Conservation (phyloP, 257 asterid genomes). For the Nicotiana obtusifolia region DNA sequence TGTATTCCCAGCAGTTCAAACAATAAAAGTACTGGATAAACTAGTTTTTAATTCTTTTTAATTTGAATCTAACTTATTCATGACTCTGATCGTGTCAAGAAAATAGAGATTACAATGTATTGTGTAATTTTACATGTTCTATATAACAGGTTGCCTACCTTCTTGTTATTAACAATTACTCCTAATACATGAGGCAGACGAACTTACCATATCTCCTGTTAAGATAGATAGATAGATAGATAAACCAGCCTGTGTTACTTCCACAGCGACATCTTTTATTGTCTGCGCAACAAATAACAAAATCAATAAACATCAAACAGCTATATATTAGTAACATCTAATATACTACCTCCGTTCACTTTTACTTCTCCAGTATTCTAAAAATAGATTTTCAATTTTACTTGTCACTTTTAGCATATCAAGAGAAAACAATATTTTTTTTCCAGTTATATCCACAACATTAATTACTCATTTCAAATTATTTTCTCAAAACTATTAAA, state of each 20-base stretch:
- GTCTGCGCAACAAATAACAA: constrained; percentile 21
- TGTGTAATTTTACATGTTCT: not conserved
- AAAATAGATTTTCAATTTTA: too few species aligned
- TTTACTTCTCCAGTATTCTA: too few species aligned
- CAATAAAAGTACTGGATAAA: not conserved
- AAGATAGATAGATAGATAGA: constrained; percentile 35
- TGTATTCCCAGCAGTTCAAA: too few species aligned
- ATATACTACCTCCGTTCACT: too few species aligned
- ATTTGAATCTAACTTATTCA: too few species aligned
- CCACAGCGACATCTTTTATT: constrained; percentile 34
- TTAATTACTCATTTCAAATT: too few species aligned
- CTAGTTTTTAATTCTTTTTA: not conserved
- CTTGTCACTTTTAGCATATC: too few species aligned
- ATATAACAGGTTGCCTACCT: not conserved
- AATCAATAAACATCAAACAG: not conserved
- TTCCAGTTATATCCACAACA: too few species aligned
- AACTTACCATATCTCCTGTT: constrained; percentile 32
- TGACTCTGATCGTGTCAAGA: not conserved
- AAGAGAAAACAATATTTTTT: too few species aligned
- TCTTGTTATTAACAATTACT: too few species aligned
- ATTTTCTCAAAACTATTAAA: too few species aligned
- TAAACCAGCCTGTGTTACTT: constrained; percentile 33
- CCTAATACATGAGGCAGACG: not conserved
- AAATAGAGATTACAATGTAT: not conserved
- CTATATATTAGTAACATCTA: not conserved